Conservation (phyloP, 2,329 filamentous ascomycete genomes). For the Exserohilum turcica region DNA sequence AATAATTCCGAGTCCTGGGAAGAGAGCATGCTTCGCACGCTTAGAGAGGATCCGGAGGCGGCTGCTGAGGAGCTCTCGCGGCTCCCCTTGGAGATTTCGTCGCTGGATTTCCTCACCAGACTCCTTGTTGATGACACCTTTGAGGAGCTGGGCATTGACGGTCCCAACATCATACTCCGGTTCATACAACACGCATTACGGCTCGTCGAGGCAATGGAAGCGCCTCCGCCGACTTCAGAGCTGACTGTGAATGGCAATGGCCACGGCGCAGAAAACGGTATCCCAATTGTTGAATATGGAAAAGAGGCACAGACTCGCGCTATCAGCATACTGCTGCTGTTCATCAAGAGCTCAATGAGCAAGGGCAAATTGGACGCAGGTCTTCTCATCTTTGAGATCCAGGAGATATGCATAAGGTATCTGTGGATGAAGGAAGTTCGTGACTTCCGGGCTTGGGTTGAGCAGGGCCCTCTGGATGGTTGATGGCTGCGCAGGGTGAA, state of each 20-base stretch:
- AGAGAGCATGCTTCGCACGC: slow-evolving; percentile 22
- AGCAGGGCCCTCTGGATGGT: slow-evolving; percentile 10
- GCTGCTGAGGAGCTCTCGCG: slow-evolving; percentile 40
- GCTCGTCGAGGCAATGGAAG: slow-evolving; percentile 40
- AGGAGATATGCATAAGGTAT: slow-evolving; percentile 49
- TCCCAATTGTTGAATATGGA: slow-evolving; percentile 29
- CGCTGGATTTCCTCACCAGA: slow-evolving; percentile 48
- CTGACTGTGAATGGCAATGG: slow-evolving; percentile 1
- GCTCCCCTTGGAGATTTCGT: slow-evolving; percentile 45
- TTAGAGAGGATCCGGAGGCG: slow-evolving; percentile 26
- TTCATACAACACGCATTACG: slow-evolving; percentile 49
- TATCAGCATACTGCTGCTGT: slow-evolving; percentile 46
- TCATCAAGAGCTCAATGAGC: slow-evolving; percentile 46
- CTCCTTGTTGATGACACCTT: slow-evolving; percentile 39
- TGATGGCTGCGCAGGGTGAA: slow-evolving; percentile 17
- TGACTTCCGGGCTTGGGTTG: slow-evolving; percentile 44
- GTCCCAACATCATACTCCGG: slow-evolving; percentile 33
- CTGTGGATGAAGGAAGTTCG: slow-evolving; percentile 50
- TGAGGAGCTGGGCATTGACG: slow-evolving; percentile 31
- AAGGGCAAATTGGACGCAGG: slow-evolving; percentile 39
- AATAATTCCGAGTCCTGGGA: slow-evolving; percentile 27
- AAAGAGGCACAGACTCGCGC: slow-evolving; percentile 45
- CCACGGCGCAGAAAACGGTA: slow-evolving; percentile 5
- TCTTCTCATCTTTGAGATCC: slow-evolving; percentile 48
- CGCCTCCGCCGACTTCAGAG: slow-evolving; percentile 6